Evolutionary conservation across 2,329 filamentous ascomycete genomes (phyloP).

Genomic region (Colletotrichum liriopes): DNA sequence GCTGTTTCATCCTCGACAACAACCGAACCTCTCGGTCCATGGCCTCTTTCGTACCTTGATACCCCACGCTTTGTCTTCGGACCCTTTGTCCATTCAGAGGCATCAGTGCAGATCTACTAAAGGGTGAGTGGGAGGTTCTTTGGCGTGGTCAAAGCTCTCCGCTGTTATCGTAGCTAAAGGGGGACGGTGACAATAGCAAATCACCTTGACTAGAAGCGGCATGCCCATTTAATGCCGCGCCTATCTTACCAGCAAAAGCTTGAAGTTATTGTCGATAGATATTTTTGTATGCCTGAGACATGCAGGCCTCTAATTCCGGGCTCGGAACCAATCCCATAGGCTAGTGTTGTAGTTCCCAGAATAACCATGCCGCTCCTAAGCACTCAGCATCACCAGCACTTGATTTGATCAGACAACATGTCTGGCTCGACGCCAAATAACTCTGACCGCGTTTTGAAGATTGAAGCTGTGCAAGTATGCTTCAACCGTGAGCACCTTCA

Average conservation of each 20-base stretch:
- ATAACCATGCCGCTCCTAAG: background rate
- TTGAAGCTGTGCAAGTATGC: no score
- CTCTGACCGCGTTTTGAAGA: background rate
- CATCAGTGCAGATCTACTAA: background rate
- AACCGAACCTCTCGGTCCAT: conserved; percentile 21
- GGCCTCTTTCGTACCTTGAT: background rate
- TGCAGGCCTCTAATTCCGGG: background rate
- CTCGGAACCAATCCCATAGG: background rate
- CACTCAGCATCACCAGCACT: background rate
- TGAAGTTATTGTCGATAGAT: background rate
- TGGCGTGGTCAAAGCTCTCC: background rate
- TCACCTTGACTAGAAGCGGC: background rate
- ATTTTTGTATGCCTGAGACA: background rate
- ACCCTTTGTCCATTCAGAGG: background rate
- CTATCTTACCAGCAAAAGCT: background rate
- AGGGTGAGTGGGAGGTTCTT: background rate
- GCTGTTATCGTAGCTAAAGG: background rate
- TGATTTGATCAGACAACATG: background rate
- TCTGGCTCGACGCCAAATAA: background rate
- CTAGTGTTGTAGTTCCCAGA: background rate
- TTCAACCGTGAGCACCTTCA: background rate
- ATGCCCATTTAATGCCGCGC: background rate
- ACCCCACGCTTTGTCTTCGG: background rate
- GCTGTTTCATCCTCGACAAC: conserved; percentile 25
- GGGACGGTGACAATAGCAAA: background rate